Percentiles rank a stretch among this genome's conserved stretches.
Conservation (phyloP, 768 basidiomycete species). For the Xerocomellus dryophilus region DNA sequence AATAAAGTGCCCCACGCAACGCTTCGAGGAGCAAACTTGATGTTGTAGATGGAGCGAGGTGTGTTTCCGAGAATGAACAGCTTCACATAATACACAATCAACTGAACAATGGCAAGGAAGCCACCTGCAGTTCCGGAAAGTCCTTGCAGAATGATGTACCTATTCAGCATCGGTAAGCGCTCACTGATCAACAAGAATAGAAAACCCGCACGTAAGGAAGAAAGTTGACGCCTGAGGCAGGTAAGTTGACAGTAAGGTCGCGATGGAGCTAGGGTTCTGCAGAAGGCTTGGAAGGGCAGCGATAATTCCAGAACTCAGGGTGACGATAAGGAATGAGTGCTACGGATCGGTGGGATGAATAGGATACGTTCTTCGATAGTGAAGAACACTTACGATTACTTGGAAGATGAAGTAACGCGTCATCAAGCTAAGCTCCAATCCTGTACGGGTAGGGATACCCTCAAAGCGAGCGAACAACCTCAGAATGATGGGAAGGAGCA, state of each 20-base stretch:
- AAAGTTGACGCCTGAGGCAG: slow-evolving; percentile 84
- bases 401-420: slow-evolving; percentile 89
- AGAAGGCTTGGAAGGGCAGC: slow-evolving; percentile 61
- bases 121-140: slow-evolving; percentile 76
- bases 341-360: slow-evolving; percentile 30
- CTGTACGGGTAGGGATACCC: slow-evolving; percentile 82
- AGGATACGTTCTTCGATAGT: not conserved
- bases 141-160: slow-evolving; percentile 78
- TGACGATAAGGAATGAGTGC: slow-evolving; percentile 93
- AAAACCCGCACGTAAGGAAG: slow-evolving; percentile 69
- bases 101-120: slow-evolving; percentile 72
- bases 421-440: slow-evolving; percentile 89
- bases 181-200: not conserved
- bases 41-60: slow-evolving; percentile 76
- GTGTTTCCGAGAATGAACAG: slow-evolving; percentile 84
- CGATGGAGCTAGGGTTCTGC: slow-evolving; percentile 65
- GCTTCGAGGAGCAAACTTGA: slow-evolving; percentile 70
- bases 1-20: slow-evolving; percentile 77
- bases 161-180: slow-evolving; percentile 23
- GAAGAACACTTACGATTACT: slow-evolving; percentile 64
- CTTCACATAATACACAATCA: slow-evolving; percentile 89
- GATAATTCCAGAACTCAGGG: slow-evolving; percentile 80
- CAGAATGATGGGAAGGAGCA: slow-evolving; percentile 82
- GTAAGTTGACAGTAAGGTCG: slow-evolving; percentile 69
- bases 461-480: slow-evolving; percentile 80